Conservation (phyloP, 2,329 filamentous ascomycete genomes). For the Fusarium duplospermum region DNA sequence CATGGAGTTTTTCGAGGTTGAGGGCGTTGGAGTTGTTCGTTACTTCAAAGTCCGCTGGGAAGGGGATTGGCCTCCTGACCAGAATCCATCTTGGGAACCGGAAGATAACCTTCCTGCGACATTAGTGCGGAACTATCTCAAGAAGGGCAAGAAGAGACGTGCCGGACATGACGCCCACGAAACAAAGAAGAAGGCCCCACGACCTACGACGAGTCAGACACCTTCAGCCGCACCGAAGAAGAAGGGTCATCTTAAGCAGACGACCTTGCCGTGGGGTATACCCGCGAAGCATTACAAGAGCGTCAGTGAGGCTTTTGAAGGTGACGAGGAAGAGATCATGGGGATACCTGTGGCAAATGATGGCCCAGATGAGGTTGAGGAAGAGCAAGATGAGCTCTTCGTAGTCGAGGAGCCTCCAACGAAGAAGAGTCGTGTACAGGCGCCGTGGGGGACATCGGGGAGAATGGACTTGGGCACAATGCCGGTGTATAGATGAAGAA, state of each 20-base stretch:
- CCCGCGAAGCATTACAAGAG: conserved; percentile 40
- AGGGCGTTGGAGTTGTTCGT: conserved; percentile 51
- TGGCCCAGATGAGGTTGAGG: conserved; percentile 5
- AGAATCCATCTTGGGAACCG: conserved; percentile 71
- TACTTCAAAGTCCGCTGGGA: conserved; percentile 67
- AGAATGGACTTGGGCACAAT: conserved; percentile 11
- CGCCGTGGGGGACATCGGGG: not conserved
- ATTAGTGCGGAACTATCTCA: conserved; percentile 57
- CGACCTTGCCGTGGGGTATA: conserved; percentile 38
- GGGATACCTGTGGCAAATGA: not conserved
- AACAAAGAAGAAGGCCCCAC: conserved; percentile 15
- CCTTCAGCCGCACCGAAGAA: conserved; percentile 18
- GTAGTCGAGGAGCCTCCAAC: conserved; percentile 44
- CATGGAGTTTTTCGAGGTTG: conserved; percentile 52
- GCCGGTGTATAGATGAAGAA: conserved; percentile 13
- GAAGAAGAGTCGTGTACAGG: conserved; percentile 21
- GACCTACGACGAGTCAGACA: conserved; percentile 21
- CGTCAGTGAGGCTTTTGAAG: conserved; percentile 47
- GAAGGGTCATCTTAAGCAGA: conserved; percentile 39
- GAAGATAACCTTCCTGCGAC: conserved; percentile 59
- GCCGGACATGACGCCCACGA: not conserved
- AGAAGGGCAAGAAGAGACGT: conserved; percentile 38
- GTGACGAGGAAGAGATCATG: conserved; percentile 21
- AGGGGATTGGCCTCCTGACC: conserved; percentile 65
- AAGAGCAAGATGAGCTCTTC: conserved; percentile 42